Evolutionary conservation across 805 yeast species (phyloP).

Genomic region (Danielozyma ontarioensis): DNA sequence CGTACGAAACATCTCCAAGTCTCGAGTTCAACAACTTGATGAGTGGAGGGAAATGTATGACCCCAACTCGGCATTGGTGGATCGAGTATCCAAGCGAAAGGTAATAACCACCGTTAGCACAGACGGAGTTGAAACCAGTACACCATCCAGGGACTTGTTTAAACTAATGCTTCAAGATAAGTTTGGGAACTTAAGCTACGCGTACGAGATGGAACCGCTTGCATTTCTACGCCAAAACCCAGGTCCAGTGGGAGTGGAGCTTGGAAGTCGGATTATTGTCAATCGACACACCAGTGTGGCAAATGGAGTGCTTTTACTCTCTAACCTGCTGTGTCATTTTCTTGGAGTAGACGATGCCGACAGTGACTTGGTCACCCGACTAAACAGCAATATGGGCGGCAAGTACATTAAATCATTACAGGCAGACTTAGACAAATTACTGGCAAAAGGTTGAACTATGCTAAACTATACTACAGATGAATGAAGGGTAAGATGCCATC

Average conservation of each 20-base stretch:
- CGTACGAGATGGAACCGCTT: constrained; percentile 51
- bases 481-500: background rate
- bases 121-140: constrained; percentile 29
- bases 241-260: constrained; percentile 15
- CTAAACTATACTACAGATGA: background rate
- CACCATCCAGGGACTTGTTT: constrained; percentile 22
- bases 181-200: constrained; percentile 48
- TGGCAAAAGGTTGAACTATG: background rate
- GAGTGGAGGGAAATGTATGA: constrained; percentile 47
- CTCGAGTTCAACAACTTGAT: constrained; percentile 51
- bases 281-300: constrained; percentile 42
- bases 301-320: constrained; percentile 42
- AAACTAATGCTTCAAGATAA: constrained; percentile 57
- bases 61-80: constrained; percentile 56
- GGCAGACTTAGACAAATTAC: too few relatives aligned
- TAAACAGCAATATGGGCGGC: constrained; percentile 29
- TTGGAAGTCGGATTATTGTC: constrained; percentile 58
- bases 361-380: constrained; percentile 16
- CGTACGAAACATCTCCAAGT: constrained; percentile 47
- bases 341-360: constrained; percentile 23
- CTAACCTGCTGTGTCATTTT: constrained; percentile 25
- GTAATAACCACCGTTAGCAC: constrained; percentile 47
- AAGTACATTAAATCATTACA: constrained; percentile 6
- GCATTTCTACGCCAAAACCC: constrained; percentile 36
- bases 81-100: constrained; percentile 35